Conservation (phyloP, 2,329 filamentous ascomycete genomes). For the Beauveria asiatica region DNA sequence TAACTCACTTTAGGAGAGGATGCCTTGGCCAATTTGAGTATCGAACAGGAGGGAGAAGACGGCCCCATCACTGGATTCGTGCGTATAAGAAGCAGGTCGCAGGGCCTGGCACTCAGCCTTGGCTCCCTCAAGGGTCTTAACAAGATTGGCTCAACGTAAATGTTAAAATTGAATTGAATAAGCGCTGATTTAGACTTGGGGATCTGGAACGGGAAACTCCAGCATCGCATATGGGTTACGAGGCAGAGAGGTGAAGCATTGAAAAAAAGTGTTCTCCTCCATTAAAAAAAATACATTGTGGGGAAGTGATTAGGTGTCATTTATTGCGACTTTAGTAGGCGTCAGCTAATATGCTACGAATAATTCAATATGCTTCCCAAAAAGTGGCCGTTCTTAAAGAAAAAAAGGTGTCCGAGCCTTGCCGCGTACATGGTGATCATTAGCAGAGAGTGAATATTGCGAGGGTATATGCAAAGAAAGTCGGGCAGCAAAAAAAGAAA, state of each 20-base stretch:
- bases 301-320: not conserved
- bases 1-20: conserved; percentile 68
- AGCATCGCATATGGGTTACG: conserved; percentile 1
- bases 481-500: not conserved
- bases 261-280: not conserved
- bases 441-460: not conserved
- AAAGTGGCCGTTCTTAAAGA: not conserved
- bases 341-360: not conserved
- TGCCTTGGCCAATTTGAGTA: conserved; percentile 91
- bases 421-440: not conserved
- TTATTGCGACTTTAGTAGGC: not conserved
- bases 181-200: conserved; percentile 10
- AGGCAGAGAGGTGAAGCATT: not conserved
- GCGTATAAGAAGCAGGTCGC: conserved; percentile 91
- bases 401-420: not conserved
- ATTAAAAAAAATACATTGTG: not conserved
- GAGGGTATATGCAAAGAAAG: conserved; percentile 6
- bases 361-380: not conserved
- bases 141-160: conserved; percentile 50
- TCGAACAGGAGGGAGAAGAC: conserved; percentile 93
- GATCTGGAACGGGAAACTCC: not conserved
- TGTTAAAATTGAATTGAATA: conserved; percentile 1
- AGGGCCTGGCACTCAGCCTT: conserved; percentile 87
- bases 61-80: conserved; percentile 96
- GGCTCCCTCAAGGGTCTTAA: conserved; percentile 92